phyloP scores from a whole-genome alignment of 2,329 filamentous ascomycete species.

The Ceratocystis eucalypticola region DNA sequence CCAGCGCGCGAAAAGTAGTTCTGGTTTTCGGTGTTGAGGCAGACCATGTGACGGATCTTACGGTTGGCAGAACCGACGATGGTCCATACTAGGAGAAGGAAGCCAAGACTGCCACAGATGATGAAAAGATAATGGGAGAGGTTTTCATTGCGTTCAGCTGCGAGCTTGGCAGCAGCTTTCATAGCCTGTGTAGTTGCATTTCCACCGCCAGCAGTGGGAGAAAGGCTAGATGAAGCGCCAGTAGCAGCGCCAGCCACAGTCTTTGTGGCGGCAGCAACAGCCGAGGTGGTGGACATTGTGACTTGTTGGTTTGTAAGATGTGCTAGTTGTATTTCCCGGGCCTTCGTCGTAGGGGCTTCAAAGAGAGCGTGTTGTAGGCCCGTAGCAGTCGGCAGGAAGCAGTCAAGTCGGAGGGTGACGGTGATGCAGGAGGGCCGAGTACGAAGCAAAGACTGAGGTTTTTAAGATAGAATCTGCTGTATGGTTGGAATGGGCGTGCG shows the following conservation, averaged over 20 bases:
- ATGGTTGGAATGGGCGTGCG: not conserved
- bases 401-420: not conserved
- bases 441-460: not conserved
- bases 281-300: slow-evolving; percentile 13
- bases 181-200: slow-evolving; percentile 16
- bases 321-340: not conserved
- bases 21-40: slow-evolving; percentile 66
- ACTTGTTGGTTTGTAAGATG: not conserved
- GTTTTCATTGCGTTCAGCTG: slow-evolving; percentile 36
- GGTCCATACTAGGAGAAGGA: slow-evolving; percentile 53
- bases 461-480: not conserved
- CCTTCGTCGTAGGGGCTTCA: not conserved
- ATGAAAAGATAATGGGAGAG: slow-evolving; percentile 49
- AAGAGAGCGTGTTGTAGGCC: not conserved
- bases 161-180: slow-evolving; percentile 23
- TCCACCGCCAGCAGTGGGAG: slow-evolving; percentile 18
- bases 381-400: not conserved
- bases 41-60: slow-evolving; percentile 60
- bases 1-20: slow-evolving; percentile 47
- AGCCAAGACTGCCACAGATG: slow-evolving; percentile 50
- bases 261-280: not conserved
- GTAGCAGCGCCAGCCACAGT: slow-evolving; percentile 8
- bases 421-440: not conserved
- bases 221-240: slow-evolving; percentile 7
- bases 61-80: slow-evolving; percentile 45